Evolutionary conservation across 192 early-diverging fungal genomes (phyloP).

Genomic region (Coemansia sp.): DNA sequence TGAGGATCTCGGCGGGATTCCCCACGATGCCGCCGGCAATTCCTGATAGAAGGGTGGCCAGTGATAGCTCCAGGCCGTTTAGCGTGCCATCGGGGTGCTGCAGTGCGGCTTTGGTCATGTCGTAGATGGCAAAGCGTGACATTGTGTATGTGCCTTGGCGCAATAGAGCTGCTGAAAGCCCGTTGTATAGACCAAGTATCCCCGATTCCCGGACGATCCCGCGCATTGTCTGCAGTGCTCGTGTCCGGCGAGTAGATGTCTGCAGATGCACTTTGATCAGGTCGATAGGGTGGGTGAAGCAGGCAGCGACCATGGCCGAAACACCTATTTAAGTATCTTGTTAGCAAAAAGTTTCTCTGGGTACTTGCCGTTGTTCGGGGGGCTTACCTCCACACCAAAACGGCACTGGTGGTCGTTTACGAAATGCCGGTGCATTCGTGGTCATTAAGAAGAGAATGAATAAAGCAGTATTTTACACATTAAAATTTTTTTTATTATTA

Average conservation of each 20-base stretch:
- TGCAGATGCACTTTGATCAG: slow-evolving; percentile 89
- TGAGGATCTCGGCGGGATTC: slow-evolving; percentile 77
- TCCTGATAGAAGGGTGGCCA: slow-evolving; percentile 39
- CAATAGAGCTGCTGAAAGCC: slow-evolving; percentile 70
- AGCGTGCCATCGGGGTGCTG: slow-evolving; percentile 13
- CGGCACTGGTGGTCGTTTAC: slow-evolving; percentile 29
- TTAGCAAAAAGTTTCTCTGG: too few species aligned
- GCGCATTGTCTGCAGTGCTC: slow-evolving; percentile 40
- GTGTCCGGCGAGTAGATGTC: slow-evolving; percentile 59
- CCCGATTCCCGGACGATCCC: slow-evolving; percentile 78
- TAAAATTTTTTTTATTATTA: too few species aligned
- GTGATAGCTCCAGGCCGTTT: slow-evolving; percentile 7
- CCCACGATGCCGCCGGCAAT: slow-evolving; percentile 64
- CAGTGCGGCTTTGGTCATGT: slow-evolving; percentile 41
- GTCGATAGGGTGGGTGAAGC: slow-evolving; percentile 80
- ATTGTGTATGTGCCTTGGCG: slow-evolving; percentile 80
- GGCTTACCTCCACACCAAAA: slow-evolving; percentile 57
- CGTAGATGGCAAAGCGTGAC: slow-evolving; percentile 75
- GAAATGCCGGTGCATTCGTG: too few species aligned
- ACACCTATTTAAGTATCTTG: slow-evolving; percentile 45
- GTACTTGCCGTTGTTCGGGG: too few species aligned
- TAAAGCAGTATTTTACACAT: too few species aligned
- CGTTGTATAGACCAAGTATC: slow-evolving; percentile 73
- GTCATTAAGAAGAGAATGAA: too few species aligned
- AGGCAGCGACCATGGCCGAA: slow-evolving; percentile 49